Evolutionary conservation across 2,329 filamentous ascomycete genomes (phyloP).

Genomic region (Bipolaris gigantea): DNA sequence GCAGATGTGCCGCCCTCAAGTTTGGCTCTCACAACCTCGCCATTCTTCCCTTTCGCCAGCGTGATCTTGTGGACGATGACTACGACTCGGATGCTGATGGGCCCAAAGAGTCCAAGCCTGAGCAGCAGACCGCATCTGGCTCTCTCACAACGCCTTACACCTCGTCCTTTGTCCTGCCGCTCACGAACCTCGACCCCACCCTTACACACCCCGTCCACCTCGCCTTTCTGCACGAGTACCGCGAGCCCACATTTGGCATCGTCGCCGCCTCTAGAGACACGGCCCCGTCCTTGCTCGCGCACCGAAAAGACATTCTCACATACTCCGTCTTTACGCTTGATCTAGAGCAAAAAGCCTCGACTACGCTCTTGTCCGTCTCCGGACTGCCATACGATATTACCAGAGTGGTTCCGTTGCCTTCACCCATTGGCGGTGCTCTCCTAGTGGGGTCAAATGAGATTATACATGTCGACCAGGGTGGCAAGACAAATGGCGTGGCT

Average conservation of each 20-base stretch:
- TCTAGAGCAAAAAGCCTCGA: slow-evolving; percentile 88
- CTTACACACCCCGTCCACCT: slow-evolving; percentile 89
- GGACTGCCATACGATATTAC: slow-evolving; percentile 86
- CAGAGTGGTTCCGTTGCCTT: slow-evolving; percentile 77
- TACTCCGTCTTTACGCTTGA: slow-evolving; percentile 97
- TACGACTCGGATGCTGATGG: slow-evolving; percentile 83
- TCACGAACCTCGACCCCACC: slow-evolving; percentile 84
- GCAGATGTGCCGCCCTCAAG: slow-evolving; percentile 90
- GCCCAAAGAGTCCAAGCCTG: slow-evolving; percentile 33
- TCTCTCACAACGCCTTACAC: slow-evolving; percentile 71
- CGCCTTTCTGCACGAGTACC: slow-evolving; percentile 92
- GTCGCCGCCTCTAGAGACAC: slow-evolving; percentile 75
- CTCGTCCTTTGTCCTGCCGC: slow-evolving; percentile 87
- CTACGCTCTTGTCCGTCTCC: slow-evolving; percentile 83
- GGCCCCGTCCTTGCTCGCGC: slow-evolving; percentile 71
- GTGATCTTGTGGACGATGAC: slow-evolving; percentile 86
- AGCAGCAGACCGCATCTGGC: slow-evolving; percentile 41
- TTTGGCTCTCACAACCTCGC: slow-evolving; percentile 88
- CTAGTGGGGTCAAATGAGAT: slow-evolving; percentile 87
- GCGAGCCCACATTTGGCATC: slow-evolving; percentile 95
- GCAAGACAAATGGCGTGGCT: slow-evolving; percentile 87
- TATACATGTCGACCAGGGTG: slow-evolving; percentile 93
- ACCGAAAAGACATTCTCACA: slow-evolving; percentile 80
- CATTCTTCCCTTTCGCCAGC: slow-evolving; percentile 87
- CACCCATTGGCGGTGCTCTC: slow-evolving; percentile 85